Evolutionary conservation across 2,329 filamentous ascomycete genomes (phyloP), one percentile per base, ranked within the genome.

Genomic region (Aspergillus caelatus): DNA sequence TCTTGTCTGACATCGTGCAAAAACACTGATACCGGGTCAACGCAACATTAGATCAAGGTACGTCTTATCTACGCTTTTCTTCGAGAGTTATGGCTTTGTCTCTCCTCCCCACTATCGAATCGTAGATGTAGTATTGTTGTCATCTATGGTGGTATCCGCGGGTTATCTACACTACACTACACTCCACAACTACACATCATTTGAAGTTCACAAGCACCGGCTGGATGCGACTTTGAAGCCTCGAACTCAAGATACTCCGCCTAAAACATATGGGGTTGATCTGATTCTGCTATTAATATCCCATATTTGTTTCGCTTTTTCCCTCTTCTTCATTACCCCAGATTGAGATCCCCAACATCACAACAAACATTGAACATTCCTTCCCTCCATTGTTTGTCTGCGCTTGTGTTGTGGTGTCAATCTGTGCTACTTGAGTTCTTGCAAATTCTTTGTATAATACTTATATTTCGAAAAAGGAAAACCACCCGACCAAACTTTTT

Each of bases 321-420:
- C 56, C 50, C 48, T 58, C 54, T 55, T 53, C 28, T 58, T 16
- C 53, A 36, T 61, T 65, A 66, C 65, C 65, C 62, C 65, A 58
- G 62, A 66, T 58, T 62, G 62, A 62, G 57, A 36, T 54, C 12
- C 34, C 53, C 19, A 46, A 52, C 46, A 62, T 34, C 21, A 34
- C 58, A 59, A 53, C 61, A 57, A 54, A 57, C 52, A 55, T 19
- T 53, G n/a, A 28, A 23, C 45, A 48, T 45, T 41, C 39, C 39
- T 41, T 41, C 34, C 34, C 14, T 16, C 16, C 16, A 41, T 41
- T 41, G 19, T 48, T 58, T 45, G 28, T 26, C 28, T 26, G 4
- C n/a, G 21, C 45, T 46, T 34, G 21, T 41, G 30, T 10, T 58
- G 43, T 50, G 57, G 58, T 52, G 46, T 60, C 12, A 41, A 16